phyloP scores from a whole-genome alignment of 805 yeast species.

The Sugiyamaella smithiae region DNA sequence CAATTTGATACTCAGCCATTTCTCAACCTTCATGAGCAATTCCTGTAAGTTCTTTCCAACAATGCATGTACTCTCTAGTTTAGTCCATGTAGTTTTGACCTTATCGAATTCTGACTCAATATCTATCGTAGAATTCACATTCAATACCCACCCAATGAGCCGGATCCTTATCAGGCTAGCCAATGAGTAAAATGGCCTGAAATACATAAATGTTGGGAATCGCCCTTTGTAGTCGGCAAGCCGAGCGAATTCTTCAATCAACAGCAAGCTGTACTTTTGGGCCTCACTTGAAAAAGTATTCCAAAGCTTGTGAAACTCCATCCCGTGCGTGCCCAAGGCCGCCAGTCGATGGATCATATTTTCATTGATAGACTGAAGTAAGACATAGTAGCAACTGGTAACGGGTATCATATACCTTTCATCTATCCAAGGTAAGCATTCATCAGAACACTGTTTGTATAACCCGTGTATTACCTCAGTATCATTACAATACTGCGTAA shows the following conservation, averaged over 20 bases:
- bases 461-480: background rate
- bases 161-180: slow-evolving; percentile 19
- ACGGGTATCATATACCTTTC: slow-evolving; percentile 5
- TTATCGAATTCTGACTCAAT: slow-evolving; percentile 26
- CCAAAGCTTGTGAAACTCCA: slow-evolving; percentile 7
- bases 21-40: slow-evolving; percentile 12
- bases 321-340: background rate
- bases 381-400: background rate
- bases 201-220: slow-evolving; percentile 22
- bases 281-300: slow-evolving; percentile 9
- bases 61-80: background rate
- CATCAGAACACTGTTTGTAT: background rate
- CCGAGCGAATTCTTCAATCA: slow-evolving; percentile 14
- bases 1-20: slow-evolving; percentile 12
- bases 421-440: slow-evolving; percentile 5
- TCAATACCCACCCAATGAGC: slow-evolving; percentile 17
- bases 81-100: slow-evolving; percentile 29
- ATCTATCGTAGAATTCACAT: slow-evolving; percentile 28
- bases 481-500: background rate
- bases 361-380: slow-evolving; percentile 12
- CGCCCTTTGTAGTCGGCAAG: slow-evolving; percentile 4
- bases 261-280: slow-evolving; percentile 5
- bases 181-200: slow-evolving; percentile 25
- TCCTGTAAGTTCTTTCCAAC: slow-evolving; percentile 2
- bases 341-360: slow-evolving; percentile 12